Percentiles rank a stretch among this genome's conserved stretches.
Conservation (phyloP, 495 filamentous ascomycete genomes). For the Cladorrhinum samala region DNA sequence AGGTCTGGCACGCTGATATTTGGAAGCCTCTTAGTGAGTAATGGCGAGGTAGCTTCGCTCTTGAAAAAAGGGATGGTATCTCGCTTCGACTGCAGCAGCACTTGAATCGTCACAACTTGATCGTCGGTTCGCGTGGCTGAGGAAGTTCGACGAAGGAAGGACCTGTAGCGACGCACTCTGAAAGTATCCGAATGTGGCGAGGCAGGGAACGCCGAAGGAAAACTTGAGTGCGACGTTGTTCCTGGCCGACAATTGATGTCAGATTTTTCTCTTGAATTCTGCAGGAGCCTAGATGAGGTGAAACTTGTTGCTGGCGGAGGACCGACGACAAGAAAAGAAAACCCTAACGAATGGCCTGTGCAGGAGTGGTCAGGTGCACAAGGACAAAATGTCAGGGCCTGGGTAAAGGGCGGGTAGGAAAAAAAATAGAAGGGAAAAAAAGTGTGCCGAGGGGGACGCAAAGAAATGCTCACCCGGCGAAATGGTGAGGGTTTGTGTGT, state of each 20-base stretch:
- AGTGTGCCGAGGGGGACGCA: slow-evolving; percentile 13
- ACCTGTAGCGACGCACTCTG: neutral
- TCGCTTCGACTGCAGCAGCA: neutral
- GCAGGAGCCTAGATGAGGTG: slow-evolving; percentile 4
- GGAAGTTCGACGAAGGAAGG: neutral
- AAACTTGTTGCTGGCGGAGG: slow-evolving; percentile 13
- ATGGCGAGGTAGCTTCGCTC: neutral
- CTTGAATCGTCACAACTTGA: neutral
- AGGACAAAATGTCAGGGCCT: slow-evolving; percentile 6
- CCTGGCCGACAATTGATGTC: slow-evolving; percentile 9
- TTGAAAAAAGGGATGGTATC: neutral
- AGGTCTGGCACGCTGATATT: too few relatives aligned
- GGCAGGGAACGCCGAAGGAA: slow-evolving; percentile 6
- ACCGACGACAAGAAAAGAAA: slow-evolving; percentile 9
- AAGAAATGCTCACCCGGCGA: slow-evolving; percentile 19
- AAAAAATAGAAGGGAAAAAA: slow-evolving; percentile 19
- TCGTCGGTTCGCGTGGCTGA: neutral
- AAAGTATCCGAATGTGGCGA: slow-evolving; percentile 8
- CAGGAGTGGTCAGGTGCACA: slow-evolving; percentile 11
- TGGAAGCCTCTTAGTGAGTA: too few relatives aligned
- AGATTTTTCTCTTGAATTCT: neutral
- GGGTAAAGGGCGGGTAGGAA: slow-evolving; percentile 11
- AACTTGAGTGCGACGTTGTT: slow-evolving; percentile 7
- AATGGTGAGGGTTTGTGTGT: slow-evolving; percentile 29
- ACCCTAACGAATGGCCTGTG: slow-evolving; percentile 16